Conservation (phyloP, 108 stramenopile genomes). For the Aurantiochytrium sp. region DNA sequence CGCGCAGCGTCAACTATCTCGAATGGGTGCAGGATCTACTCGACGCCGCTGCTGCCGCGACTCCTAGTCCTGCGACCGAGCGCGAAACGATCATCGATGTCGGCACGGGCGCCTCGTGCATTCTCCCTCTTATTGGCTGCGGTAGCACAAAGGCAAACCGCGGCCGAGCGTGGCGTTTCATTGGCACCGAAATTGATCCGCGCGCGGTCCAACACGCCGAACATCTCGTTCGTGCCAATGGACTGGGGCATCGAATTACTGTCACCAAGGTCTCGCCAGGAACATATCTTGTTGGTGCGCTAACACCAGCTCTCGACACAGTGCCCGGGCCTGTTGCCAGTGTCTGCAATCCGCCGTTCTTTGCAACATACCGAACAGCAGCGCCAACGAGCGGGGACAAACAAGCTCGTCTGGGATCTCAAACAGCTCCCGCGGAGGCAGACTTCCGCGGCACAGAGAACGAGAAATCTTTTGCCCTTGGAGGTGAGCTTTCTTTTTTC, state of each 20-base stretch:
- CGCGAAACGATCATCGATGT: neutral
- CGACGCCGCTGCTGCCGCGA: neutral
- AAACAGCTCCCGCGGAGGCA: neutral
- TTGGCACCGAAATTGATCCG: neutral
- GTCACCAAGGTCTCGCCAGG: neutral
- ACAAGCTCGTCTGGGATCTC: neutral
- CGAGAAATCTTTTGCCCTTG: neutral
- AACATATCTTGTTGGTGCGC: neutral
- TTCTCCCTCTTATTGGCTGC: neutral
- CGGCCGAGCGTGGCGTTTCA: neutral
- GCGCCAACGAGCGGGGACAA: neutral
- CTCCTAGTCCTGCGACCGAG: neutral
- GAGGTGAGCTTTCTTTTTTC: neutral
- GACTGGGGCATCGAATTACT: neutral
- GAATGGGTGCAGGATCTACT: neutral
- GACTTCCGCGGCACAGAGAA: neutral
- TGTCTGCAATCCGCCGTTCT: constrained; percentile 2
- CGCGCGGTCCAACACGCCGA: neutral
- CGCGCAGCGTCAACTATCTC: neutral
- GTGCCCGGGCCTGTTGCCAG: neutral
- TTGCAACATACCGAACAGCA: neutral
- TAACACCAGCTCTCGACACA: neutral
- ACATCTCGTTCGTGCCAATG: neutral
- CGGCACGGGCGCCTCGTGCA: neutral
- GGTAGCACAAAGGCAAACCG: too few relatives aligned